Percentiles rank a stretch among this genome's conserved stretches.
These are phyloP conservation scores for Kwoniella botswanensis DNA, from an alignment of 768 basidiomycete species.

Conservation along the genomic window DNA sequence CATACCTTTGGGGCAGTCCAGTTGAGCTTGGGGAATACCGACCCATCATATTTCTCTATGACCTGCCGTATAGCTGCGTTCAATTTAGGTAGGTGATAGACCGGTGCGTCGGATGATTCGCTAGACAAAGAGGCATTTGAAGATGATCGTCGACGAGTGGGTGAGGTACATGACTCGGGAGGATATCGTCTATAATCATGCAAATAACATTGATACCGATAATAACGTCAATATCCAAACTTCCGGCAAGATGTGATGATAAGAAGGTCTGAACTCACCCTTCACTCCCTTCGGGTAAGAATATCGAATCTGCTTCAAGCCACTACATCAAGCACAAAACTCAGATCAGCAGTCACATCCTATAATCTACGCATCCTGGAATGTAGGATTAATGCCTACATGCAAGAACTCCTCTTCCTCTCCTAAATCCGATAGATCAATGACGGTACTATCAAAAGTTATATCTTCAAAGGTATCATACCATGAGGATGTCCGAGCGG, in stretches of 20 bases:
- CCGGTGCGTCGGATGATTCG: slow-evolving; percentile 31
- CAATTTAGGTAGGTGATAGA: slow-evolving; percentile 75
- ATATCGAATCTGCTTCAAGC: slow-evolving; percentile 50
- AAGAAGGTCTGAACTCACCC: slow-evolving; percentile 20
- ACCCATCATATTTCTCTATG: slow-evolving; percentile 70
- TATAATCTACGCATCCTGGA: not conserved
- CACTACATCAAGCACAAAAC: slow-evolving; percentile 27
- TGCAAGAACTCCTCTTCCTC: slow-evolving; percentile 44
- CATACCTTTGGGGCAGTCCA: slow-evolving; percentile 89
- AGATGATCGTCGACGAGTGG: slow-evolving; percentile 3
- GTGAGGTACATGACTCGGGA: not conserved
- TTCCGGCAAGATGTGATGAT: not conserved
- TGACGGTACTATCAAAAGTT: slow-evolving; percentile 32
- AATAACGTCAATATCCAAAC: too few relatives aligned
- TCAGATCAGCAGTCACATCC: not conserved
- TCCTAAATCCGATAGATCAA: slow-evolving; percentile 40
- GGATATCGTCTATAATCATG: not conserved
- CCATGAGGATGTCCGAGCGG: slow-evolving; percentile 46
- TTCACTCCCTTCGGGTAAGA: slow-evolving; percentile 46
- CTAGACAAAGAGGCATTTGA: slow-evolving; percentile 21
- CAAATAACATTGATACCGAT: too few relatives aligned
- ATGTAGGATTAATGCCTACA: slow-evolving; percentile 17
- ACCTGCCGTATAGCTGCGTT: slow-evolving; percentile 71
- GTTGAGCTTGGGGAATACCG: slow-evolving; percentile 94
- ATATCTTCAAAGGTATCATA: slow-evolving; percentile 35